phyloP scores from a whole-genome alignment of 1,284 basidiomycete genomes.

The Meira miltonrushii region DNA sequence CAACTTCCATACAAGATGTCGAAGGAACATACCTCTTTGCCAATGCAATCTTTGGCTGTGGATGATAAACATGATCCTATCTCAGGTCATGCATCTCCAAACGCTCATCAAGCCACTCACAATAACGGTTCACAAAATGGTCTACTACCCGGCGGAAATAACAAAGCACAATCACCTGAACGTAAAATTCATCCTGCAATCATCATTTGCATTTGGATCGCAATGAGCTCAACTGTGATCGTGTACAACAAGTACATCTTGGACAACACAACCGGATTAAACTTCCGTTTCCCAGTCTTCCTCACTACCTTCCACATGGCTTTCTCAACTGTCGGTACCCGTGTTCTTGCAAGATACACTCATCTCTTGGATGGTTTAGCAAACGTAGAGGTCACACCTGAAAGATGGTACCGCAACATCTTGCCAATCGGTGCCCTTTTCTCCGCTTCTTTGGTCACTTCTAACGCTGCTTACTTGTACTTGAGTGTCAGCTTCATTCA shows the following conservation, averaged over 20 bases:
- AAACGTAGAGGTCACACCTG: constrained; percentile 68
- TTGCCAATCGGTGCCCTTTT: constrained; percentile 89
- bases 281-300: constrained; percentile 54
- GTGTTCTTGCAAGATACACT: constrained; percentile 81
- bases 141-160: constrained; percentile 31
- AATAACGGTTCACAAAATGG: neutral
- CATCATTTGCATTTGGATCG: constrained; percentile 84
- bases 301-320: constrained; percentile 52
- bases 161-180: neutral
- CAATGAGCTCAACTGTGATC: constrained; percentile 82
- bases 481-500: constrained; percentile 90
- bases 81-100: constrained; percentile 36
- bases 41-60: constrained; percentile 40
- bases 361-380: constrained; percentile 79
- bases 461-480: constrained; percentile 89
- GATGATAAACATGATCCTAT: constrained; percentile 50
- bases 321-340: constrained; percentile 77
- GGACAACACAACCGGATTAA: constrained; percentile 32
- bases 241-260: constrained; percentile 62
- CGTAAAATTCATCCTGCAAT: constrained; percentile 56
- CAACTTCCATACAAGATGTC: constrained; percentile 23
- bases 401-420: constrained; percentile 64
- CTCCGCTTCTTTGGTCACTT: constrained; percentile 82
- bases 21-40: constrained; percentile 41
- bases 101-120: constrained; percentile 14